These are phyloP conservation scores for Chlorociboria aeruginascens DNA, from an alignment of 495 filamentous ascomycete species.

Conservation along the genomic window DNA sequence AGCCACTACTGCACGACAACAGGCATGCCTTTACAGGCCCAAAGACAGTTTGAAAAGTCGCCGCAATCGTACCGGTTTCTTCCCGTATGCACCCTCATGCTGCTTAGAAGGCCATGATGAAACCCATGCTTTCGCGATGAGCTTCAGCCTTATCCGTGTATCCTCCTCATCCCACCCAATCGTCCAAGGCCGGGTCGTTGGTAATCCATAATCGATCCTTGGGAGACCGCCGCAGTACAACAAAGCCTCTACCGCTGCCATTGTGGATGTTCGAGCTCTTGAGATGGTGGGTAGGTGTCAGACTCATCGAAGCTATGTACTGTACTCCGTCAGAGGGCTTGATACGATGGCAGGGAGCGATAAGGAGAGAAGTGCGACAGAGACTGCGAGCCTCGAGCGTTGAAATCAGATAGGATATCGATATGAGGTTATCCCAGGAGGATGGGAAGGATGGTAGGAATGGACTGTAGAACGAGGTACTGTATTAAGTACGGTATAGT, in stretches of 20 bases:
- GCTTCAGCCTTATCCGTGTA: constrained; percentile 23
- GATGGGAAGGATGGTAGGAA: not conserved
- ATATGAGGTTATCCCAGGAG: not conserved
- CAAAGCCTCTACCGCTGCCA: constrained; percentile 20
- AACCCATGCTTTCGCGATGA: constrained; percentile 27
- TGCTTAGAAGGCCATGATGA: constrained; percentile 12
- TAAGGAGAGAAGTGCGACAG: not conserved
- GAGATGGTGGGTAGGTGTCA: constrained; percentile 15
- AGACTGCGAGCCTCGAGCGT: not conserved
- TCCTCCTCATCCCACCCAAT: constrained; percentile 28
- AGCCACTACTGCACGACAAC: constrained; percentile 20
- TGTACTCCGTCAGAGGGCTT: not conserved
- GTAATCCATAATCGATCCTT: constrained; percentile 16
- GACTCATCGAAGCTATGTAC: constrained; percentile 21
- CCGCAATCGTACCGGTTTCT: constrained; percentile 14
- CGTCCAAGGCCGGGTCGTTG: constrained; percentile 17
- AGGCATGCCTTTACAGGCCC: constrained; percentile 6
- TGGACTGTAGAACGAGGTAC: not conserved
- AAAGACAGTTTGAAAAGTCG: constrained; percentile 7
- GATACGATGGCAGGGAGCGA: constrained; percentile 1
- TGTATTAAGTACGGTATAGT: not conserved
- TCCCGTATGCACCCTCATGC: constrained; percentile 16
- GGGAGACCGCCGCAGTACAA: constrained; percentile 14
- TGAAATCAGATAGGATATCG: not conserved
- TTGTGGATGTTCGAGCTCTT: constrained; percentile 19